Evolutionary conservation across 441 rosid genomes (phyloP).

Genomic region (Bruguiera hainesii): DNA sequence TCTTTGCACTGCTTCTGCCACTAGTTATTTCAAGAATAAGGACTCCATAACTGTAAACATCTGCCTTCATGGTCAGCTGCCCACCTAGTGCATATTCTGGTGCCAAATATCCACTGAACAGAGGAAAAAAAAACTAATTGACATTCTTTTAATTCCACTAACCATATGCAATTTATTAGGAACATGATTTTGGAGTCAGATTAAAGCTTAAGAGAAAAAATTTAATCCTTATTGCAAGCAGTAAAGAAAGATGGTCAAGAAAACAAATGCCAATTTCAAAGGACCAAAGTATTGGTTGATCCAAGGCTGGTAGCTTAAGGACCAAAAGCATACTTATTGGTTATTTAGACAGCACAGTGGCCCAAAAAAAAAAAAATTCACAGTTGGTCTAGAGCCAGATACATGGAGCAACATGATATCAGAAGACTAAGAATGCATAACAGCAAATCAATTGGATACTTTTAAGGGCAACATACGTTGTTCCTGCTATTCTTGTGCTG

Average conservation of each 20-base stretch:
- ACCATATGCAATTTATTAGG: not conserved
- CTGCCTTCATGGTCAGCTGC: constrained; percentile 64
- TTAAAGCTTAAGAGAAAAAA: not conserved
- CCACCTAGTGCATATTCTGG: constrained; percentile 73
- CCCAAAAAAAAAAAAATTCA: no score
- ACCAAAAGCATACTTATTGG: not conserved
- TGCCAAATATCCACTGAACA: constrained; percentile 73
- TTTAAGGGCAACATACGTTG: constrained; percentile 46
- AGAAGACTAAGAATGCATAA: not conserved
- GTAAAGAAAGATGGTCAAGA: not conserved
- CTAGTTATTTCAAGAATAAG: constrained; percentile 56
- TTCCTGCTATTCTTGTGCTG: constrained; percentile 86
- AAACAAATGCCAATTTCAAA: no score
- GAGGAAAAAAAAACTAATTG: not conserved
- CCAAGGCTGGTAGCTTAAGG: not conserved
- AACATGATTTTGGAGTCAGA: not conserved
- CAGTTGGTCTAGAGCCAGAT: not conserved
- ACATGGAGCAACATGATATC: constrained; percentile 5
- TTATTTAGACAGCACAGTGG: not conserved
- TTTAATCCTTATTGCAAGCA: not conserved
- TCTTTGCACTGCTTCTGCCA: constrained; percentile 48
- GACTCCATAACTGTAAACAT: constrained; percentile 64
- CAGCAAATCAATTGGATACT: not conserved
- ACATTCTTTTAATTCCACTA: constrained; percentile 4
- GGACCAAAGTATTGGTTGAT: no score